These are phyloP conservation scores for Colletotrichum gloeosporioides DNA, from an alignment of 2,329 filamentous ascomycete genomes.

Conservation along the genomic window DNA sequence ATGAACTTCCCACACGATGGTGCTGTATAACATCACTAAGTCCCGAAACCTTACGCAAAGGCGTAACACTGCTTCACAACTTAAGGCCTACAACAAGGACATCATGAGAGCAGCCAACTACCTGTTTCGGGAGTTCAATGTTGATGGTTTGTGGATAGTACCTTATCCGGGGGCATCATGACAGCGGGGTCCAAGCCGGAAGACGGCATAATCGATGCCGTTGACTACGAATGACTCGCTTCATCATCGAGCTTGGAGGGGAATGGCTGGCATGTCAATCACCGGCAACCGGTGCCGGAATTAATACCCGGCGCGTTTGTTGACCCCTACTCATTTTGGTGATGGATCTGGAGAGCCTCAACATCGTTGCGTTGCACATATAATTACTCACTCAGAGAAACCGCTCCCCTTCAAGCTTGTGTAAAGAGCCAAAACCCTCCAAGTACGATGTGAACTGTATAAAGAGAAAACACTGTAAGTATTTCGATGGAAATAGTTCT, in stretches of 20 bases:
- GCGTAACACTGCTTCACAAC: neutral
- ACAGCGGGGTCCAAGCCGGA: neutral
- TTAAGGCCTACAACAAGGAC: neutral
- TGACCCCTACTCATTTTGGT: neutral
- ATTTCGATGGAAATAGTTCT: neutral
- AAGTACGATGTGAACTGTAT: neutral
- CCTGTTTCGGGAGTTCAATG: neutral
- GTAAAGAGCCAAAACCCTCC: fast-evolving
- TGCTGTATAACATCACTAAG: neutral
- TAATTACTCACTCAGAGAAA: neutral
- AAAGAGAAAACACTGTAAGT: fast-evolving
- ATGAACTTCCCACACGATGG: neutral
- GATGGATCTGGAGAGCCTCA: neutral
- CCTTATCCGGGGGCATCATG: neutral
- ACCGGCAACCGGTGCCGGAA: neutral
- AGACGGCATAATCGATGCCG: neutral
- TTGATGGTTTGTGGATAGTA: neutral
- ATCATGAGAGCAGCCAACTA: neutral
- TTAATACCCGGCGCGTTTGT: neutral
- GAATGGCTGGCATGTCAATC: neutral
- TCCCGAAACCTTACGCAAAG: neutral
- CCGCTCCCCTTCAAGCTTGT: fast-evolving
- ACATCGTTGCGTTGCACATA: neutral
- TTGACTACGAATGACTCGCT: neutral
- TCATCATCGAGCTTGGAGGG: neutral